These are phyloP conservation scores for Nepenthes alata DNA, from an alignment of 179 eudicot species.

Conservation along the genomic window DNA sequence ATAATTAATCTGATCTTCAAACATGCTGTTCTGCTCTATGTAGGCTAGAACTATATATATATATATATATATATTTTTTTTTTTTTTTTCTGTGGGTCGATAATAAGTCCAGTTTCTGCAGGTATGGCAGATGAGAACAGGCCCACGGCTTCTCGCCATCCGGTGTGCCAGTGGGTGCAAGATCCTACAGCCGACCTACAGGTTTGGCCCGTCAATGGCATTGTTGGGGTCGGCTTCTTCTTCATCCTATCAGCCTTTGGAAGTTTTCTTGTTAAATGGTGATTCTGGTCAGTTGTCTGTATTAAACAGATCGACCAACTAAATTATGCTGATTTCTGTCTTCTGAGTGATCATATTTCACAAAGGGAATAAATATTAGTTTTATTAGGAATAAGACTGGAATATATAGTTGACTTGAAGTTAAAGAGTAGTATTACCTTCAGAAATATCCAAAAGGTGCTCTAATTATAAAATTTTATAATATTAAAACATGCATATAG, in stretches of 20 bases:
- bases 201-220: conserved; percentile 46
- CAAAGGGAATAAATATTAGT: too few species aligned
- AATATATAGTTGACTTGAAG: too few species aligned
- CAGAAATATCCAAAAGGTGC: too few species aligned
- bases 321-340: conserved; percentile 1
- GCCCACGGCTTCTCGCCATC: conserved; percentile 59
- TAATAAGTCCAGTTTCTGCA: conserved; percentile 14
- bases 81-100: background rate
- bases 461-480: too few species aligned
- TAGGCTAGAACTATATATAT: too few species aligned
- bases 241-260: conserved; percentile 56
- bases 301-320: conserved; percentile 43
- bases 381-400: too few species aligned
- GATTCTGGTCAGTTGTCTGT: conserved; percentile 83
- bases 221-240: conserved; percentile 4
- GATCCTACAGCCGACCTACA: conserved; percentile 84
- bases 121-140: conserved; percentile 97
- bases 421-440: too few species aligned
- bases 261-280: conserved; percentile 75
- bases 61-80: too few species aligned
- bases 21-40: background rate
- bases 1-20: too few species aligned
- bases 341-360: too few species aligned
- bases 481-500: too few species aligned
- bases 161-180: conserved; percentile 73